Evolutionary conservation across 352 stramenopile species (phyloP).

Genomic region (Pythium dissotocum): DNA sequence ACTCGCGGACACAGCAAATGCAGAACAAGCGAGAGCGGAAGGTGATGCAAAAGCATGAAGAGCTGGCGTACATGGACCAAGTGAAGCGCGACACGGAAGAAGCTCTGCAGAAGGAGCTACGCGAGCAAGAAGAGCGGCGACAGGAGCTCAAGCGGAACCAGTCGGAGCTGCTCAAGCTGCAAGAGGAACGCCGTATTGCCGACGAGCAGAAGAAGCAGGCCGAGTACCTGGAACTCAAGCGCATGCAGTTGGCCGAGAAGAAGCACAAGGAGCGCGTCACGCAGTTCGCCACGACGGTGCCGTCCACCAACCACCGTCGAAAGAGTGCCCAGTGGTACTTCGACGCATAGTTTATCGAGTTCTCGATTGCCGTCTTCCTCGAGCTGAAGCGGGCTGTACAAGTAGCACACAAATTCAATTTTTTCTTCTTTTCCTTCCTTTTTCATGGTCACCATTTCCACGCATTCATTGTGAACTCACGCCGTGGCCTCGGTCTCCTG

Average conservation of each 20-base stretch:
- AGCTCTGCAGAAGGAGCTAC: conserved; percentile 73
- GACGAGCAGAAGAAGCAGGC: conserved; percentile 65
- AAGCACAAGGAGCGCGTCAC: conserved; percentile 70
- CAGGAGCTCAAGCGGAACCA: conserved; percentile 70
- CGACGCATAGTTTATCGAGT: conserved; percentile 45
- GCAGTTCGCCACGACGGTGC: conserved; percentile 50
- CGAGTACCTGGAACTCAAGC: conserved; percentile 77
- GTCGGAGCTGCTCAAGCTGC: conserved; percentile 57
- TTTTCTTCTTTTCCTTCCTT: conserved; percentile 11
- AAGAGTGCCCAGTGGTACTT: conserved; percentile 87
- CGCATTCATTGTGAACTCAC: neutral
- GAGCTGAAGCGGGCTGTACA: neutral
- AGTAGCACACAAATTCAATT: conserved; percentile 1
- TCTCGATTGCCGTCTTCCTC: neutral
- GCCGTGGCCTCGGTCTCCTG: conserved; percentile 12
- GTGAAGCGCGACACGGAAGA: conserved; percentile 72
- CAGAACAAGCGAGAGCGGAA: conserved; percentile 46
- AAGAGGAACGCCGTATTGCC: conserved; percentile 47
- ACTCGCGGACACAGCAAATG: conserved; percentile 56
- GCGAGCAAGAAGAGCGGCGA: conserved; percentile 68
- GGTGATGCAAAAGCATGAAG: conserved; percentile 42
- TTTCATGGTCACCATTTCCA: neutral
- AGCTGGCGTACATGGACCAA: conserved; percentile 62
- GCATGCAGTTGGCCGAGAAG: conserved; percentile 75
- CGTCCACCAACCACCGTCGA: conserved; percentile 58